A percentile compares a stretch with the other conserved stretches of the same genome.
These are phyloP conservation scores for Arabidopsis arenosa DNA, from an alignment of 345 rosid genomes.

Conservation along the genomic window DNA sequence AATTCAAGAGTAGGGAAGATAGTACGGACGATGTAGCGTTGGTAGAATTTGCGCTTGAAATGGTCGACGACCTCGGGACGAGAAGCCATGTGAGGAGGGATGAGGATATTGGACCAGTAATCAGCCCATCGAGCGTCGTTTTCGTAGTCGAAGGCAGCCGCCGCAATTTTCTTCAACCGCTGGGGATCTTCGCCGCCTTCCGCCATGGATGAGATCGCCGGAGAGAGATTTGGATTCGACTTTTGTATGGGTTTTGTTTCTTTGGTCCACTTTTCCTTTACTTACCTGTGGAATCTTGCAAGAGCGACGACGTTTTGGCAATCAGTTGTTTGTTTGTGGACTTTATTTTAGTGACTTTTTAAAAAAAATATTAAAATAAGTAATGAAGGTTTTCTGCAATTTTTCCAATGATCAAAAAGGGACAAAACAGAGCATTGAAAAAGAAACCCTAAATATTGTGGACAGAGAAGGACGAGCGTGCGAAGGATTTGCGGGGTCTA, in stretches of 20 bases:
- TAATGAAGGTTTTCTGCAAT: too few species aligned
- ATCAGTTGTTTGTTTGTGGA: background rate
- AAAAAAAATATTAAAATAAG: too few species aligned
- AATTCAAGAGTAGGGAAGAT: background rate
- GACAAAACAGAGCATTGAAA: background rate
- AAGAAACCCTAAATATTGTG: background rate
- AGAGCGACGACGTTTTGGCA: constrained; percentile 25
- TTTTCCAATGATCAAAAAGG: too few species aligned
- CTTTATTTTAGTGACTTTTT: background rate
- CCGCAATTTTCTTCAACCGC: constrained; percentile 77
- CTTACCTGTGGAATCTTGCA: background rate
- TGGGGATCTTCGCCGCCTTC: constrained; percentile 88
- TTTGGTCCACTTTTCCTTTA: constrained; percentile 13
- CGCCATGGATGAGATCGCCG: constrained; percentile 56
- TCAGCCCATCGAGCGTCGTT: constrained; percentile 87
- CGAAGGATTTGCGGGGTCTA: too few species aligned
- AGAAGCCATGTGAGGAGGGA: constrained; percentile 91
- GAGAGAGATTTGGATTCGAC: constrained; percentile 33
- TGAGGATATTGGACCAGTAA: constrained; percentile 91
- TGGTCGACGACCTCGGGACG: constrained; percentile 86
- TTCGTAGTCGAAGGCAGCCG: constrained; percentile 87
- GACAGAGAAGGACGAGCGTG: background rate
- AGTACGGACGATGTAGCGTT: constrained; percentile 72
- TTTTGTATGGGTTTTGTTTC: constrained; percentile 6
- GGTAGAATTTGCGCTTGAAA: constrained; percentile 96